Percentiles rank a stretch among this genome's conserved stretches.
Evolutionary conservation across 768 basidiomycete genomes (phyloP).

Genomic region (Trametes cubensis): DNA sequence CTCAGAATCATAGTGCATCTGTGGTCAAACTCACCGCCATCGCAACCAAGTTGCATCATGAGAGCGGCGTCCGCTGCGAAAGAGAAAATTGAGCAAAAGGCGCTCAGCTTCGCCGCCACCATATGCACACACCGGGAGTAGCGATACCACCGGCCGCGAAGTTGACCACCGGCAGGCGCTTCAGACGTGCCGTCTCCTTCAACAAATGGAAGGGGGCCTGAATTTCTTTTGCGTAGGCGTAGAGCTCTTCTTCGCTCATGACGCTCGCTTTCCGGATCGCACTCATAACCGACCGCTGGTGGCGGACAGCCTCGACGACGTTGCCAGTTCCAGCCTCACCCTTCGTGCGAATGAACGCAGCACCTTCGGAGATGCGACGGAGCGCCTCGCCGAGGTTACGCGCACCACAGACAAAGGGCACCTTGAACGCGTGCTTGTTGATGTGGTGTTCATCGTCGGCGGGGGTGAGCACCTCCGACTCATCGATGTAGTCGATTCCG

Average conservation of each 20-base stretch:
- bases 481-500: slow-evolving; percentile 96
- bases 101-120: slow-evolving; percentile 17
- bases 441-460: slow-evolving; percentile 97
- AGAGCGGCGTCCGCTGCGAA: slow-evolving; percentile 86
- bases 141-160: slow-evolving; percentile 96
- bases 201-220: slow-evolving; percentile 93
- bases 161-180: slow-evolving; percentile 92
- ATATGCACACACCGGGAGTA: slow-evolving; percentile 66
- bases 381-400: slow-evolving; percentile 95
- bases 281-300: slow-evolving; percentile 79
- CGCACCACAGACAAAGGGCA: slow-evolving; percentile 96
- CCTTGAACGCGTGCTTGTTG: slow-evolving; percentile 94
- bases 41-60: slow-evolving; percentile 99
- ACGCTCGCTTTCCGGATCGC: slow-evolving; percentile 85
- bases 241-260: slow-evolving; percentile 95
- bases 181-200: slow-evolving; percentile 93
- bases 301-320: slow-evolving; percentile 92
- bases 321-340: slow-evolving; percentile 91
- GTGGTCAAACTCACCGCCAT: slow-evolving; percentile 69
- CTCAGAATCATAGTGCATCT: slow-evolving; percentile 6
- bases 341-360: slow-evolving; percentile 98
- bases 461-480: slow-evolving; percentile 92
- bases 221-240: slow-evolving; percentile 89
- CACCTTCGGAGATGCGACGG: slow-evolving; percentile 94
- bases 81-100: slow-evolving; percentile 8